Evolutionary conservation across 2,329 filamentous ascomycete species (phyloP).

Genomic region (Elsinoe arachidis): DNA sequence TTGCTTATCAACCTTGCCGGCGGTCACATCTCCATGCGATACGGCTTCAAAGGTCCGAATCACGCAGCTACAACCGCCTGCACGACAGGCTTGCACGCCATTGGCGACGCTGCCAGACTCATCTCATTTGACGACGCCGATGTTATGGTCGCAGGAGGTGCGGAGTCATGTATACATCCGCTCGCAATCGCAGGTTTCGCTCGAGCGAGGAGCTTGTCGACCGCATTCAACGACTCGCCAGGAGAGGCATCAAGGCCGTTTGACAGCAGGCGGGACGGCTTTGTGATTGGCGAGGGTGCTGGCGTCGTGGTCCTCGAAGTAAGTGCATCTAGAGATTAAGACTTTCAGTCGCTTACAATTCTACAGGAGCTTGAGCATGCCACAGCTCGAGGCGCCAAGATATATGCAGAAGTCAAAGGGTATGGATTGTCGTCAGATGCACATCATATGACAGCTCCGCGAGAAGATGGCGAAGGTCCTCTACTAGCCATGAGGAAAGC

Average conservation of each 20-base stretch:
- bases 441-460: slow-evolving; percentile 85
- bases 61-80: slow-evolving; percentile 91
- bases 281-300: slow-evolving; percentile 88
- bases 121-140: slow-evolving; percentile 86
- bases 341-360: background rate
- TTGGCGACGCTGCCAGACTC: slow-evolving; percentile 88
- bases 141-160: slow-evolving; percentile 91
- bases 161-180: slow-evolving; percentile 93
- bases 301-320: slow-evolving; percentile 78
- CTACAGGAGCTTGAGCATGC: slow-evolving; percentile 73
- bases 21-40: slow-evolving; percentile 87
- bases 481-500: slow-evolving; percentile 78
- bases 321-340: slow-evolving; percentile 13
- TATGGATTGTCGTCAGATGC: slow-evolving; percentile 90
- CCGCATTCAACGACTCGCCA: slow-evolving; percentile 67
- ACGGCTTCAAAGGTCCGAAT: slow-evolving; percentile 83
- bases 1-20: slow-evolving; percentile 92
- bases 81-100: slow-evolving; percentile 88
- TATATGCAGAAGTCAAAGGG: slow-evolving; percentile 82
- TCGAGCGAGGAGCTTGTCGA: slow-evolving; percentile 75
- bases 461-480: slow-evolving; percentile 72
- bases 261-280: slow-evolving; percentile 68
- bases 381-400: slow-evolving; percentile 62
- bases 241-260: slow-evolving; percentile 73
- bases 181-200: slow-evolving; percentile 88